Base-by-base conservation (phyloP, 306 rosid species). In the Casuarina glauca region DNA sequence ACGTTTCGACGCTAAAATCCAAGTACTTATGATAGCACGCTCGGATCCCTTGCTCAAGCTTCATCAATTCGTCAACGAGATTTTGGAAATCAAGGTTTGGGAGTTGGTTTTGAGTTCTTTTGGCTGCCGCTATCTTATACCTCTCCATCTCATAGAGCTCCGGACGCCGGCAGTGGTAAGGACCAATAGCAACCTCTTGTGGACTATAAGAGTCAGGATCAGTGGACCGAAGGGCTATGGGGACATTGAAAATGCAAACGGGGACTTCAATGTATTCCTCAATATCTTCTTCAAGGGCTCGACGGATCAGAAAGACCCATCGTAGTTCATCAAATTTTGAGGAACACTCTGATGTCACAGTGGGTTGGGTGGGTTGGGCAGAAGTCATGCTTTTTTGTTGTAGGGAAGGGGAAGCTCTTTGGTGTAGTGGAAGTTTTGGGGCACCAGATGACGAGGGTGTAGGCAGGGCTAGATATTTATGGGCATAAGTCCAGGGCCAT, bases 111-210 rank as follows among this genome's bases (percentile, higher is more conserved):
- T 88, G 91, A 63, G 85, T 79, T 44, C 87, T 81, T 74, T 82
- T 90, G 26, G 92, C 92, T 1, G 97, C 90, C 2, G 91, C 80
- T 55, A 91, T 72, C 73, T 91, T 93, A 88, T 85, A 86, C 80
- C 92, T 84, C 53, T 85, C 89, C 96, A 93, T 93, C 62, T 90
- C 98, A 77, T 87, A 87, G 1, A 91, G 85, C 85, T 91, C 98
- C 3, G 89, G 84, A 13, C 97, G 80, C 90, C 90, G 84, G 54
- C 82, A 77, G 74, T 93, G 98, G 85, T 90, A 93, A 12, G 97
- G 97, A 8, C 93, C 93, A 41, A 93, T 86, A 4, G 97, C 84
- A 48, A 93, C 88, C 73, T 87, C 83, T 81, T 91, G 94, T 44
- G 98, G 96, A 19, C 79, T 72, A 69, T 88, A 93, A 11, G 92